Base-by-base conservation (phyloP, 257 asterid genomes). In the Solanum sparsipilum region DNA sequence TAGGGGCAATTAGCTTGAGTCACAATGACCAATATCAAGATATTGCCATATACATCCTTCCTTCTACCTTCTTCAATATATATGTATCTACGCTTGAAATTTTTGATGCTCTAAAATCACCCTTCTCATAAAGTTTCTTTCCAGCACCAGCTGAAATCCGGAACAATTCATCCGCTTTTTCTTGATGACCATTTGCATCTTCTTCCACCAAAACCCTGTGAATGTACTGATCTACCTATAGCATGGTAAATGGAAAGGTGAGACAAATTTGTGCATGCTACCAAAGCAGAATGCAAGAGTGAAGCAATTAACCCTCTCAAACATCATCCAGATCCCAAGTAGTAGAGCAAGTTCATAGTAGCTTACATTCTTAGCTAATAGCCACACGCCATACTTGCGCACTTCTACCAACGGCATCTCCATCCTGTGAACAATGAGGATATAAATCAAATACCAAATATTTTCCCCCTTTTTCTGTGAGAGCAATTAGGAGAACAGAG, bases 401-500 rank as follows among this genome's bases (percentile, higher is more conserved):
- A 96, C 98, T 90, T 97, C 96, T 31, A 97, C 99, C 34, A 96
- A 94, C 9, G 99, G 99, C 98, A 97, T 97, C 92, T 97, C 99
- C 99, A 97, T 97, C 92, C 99, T 97, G 94, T 68, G 84, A 79
- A 68, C 65, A 89, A 89, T 44, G 73, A 88, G 78, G 46, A 91
- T 84, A 88, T 25, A 85, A 35, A 90, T 90, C 71, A 86, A 89
- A 36, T 58, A 85, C 88, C 39, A 82, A 75, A 86, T 68, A 90
- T 60, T 71, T 72, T 48, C n/a, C 20, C 23, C 67, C 25, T 18
- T 48, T 48, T 18, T 16, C 60, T n/a, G 7, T 20, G 38, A 52
- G 86, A 20, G 29, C 31, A 31, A 48, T 82, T 82, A 18, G 21
- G 70, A 82, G 70, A 82, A n/a, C 70, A 52, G 70, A 44, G 7